Base-by-base conservation (phyloP, 2,329 filamentous ascomycete species). In the Byssothecium circinans region DNA sequence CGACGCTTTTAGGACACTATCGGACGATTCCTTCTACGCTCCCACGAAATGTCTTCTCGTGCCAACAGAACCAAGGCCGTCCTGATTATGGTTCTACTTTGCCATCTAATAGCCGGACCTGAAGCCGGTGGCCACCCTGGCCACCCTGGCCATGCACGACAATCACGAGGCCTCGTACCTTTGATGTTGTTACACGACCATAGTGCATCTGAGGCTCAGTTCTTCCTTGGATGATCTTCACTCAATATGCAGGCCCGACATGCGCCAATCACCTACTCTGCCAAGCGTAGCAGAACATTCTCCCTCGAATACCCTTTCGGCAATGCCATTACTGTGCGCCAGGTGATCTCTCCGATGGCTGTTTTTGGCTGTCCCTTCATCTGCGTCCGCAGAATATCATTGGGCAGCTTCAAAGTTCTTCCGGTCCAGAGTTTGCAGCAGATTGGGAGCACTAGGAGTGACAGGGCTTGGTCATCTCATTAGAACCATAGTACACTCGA, bases 51-150 rank as follows among this genome's bases (percentile, higher is more conserved):
- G 18, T 19, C 33, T 38, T 22, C 17, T 38, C 17, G 12, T 12
- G 2, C 6, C 18, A n/a, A 22, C 35, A 12, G 7, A 8, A 17
- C 19, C 18, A 15, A 22, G 35, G 3, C 17, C 18, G 22, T 22
- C 18, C 35, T 12, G 12, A 38, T 10, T 11, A 23, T 38, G 18
- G 35, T 18, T 19, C 18, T 8, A 53, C 50, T 53, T 56, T 57
- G 38, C 27, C 22, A 33, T 19, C 23, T 49, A 56, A 56, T 60
- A 59, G 41, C 58, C 57, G 49, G 44, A 23, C 12, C 33, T 39
- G 38, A 36, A 50, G 51, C 45, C 39, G 48, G 50, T 41, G 37
- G 38, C 27, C 18, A 43, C n/a, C 10, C 27, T 41, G 37, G 38
- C 27, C 18, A 43, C n/a, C 10, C 27, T 34, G 15, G 36, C 36